Evolutionary conservation across 1,284 basidiomycete genomes (phyloP).

Genomic region (Tetrapyrgos nigripes): DNA sequence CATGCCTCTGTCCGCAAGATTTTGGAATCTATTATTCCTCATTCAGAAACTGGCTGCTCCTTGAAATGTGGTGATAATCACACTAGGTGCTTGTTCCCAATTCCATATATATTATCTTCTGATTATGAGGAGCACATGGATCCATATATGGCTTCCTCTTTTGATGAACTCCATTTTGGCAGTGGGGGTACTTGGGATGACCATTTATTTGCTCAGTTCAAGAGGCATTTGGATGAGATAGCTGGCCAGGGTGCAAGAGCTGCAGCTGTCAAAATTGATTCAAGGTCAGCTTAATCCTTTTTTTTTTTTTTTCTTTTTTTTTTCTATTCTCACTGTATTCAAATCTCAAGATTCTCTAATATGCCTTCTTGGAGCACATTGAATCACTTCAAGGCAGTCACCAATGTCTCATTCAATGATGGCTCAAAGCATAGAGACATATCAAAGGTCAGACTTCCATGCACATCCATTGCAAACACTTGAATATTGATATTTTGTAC

Average conservation of each 20-base stretch:
- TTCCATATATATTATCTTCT: constrained; percentile 39
- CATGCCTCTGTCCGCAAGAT: constrained; percentile 35
- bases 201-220: constrained; percentile 34
- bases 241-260: background rate
- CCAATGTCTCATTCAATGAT: constrained; percentile 38
- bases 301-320: background rate
- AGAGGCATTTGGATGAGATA: constrained; percentile 11
- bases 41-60: constrained; percentile 30
- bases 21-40: constrained; percentile 27
- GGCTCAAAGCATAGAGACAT: constrained; percentile 18
- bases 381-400: constrained; percentile 37
- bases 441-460: background rate
- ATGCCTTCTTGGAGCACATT: constrained; percentile 41
- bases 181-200: constrained; percentile 37
- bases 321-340: background rate
- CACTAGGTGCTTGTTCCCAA: constrained; percentile 30
- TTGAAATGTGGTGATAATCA: constrained; percentile 32
- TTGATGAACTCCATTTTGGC: constrained; percentile 44
- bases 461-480: background rate
- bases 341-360: constrained; percentile 23
- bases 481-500: background rate
- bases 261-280: background rate
- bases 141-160: constrained; percentile 37
- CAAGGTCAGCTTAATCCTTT: too few species aligned
- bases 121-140: constrained; percentile 47